Evolutionary conservation across 305 asterid species (phyloP).

Genomic region (Euphrasia arctica): DNA sequence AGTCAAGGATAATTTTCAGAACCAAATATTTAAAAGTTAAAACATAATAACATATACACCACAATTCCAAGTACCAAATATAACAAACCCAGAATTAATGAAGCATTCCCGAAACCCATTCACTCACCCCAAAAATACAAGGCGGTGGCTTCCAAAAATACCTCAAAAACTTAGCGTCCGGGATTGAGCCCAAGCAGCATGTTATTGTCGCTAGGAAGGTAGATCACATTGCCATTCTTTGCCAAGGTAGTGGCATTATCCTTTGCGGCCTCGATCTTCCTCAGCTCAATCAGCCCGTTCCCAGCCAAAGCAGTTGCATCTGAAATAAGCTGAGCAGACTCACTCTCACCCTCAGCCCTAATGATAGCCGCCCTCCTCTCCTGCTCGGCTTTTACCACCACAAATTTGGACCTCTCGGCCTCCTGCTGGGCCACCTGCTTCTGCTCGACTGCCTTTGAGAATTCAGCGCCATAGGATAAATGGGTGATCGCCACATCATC

Average conservation of each 20-base stretch:
- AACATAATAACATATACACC: too few relatives aligned
- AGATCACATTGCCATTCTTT: slow-evolving; percentile 63
- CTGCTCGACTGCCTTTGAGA: slow-evolving; percentile 96
- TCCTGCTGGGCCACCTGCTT: slow-evolving; percentile 99
- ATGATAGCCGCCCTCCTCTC: slow-evolving; percentile 92
- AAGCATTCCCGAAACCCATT: too few relatives aligned
- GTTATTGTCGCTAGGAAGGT: slow-evolving; percentile 70
- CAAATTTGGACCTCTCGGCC: slow-evolving; percentile 91
- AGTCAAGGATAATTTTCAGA: too few relatives aligned
- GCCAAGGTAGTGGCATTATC: slow-evolving; percentile 64
- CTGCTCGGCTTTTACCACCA: slow-evolving; percentile 89
- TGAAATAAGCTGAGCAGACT: slow-evolving; percentile 89
- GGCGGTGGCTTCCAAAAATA: neutral
- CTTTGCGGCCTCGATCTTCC: slow-evolving; percentile 93
- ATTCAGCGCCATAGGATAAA: slow-evolving; percentile 83
- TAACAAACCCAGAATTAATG: too few relatives aligned
- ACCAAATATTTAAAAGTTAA: too few relatives aligned
- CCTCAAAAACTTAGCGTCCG: slow-evolving; percentile 46
- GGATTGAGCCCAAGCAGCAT: slow-evolving; percentile 85
- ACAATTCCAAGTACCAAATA: too few relatives aligned
- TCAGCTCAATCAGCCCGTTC: slow-evolving; percentile 86
- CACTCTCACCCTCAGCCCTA: slow-evolving; percentile 97
- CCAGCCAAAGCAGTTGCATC: slow-evolving; percentile 94
- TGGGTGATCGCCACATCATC: slow-evolving; percentile 97
- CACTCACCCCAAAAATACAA: too few relatives aligned